Conservation (phyloP, 805 yeast species). For the Candida wancherniae region DNA sequence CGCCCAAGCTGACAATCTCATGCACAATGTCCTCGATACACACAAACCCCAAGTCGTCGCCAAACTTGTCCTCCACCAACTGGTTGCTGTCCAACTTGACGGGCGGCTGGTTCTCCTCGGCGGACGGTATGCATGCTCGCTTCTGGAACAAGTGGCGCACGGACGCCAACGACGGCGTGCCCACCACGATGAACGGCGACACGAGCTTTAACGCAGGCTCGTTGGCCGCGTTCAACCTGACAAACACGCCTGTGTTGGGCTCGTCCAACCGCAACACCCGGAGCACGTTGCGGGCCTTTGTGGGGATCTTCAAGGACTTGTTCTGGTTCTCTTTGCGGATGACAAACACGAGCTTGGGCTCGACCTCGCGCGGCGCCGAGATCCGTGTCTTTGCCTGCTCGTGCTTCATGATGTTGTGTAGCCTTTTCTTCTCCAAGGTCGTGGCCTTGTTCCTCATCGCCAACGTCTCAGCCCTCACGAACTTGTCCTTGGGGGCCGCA, state of each 20-base stretch:
- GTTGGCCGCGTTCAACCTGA: conserved; percentile 56
- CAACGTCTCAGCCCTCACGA: conserved; percentile 70
- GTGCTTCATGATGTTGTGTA: conserved; percentile 54
- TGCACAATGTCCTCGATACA: conserved; percentile 80
- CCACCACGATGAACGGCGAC: conserved; percentile 69
- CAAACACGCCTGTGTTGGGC: conserved; percentile 65
- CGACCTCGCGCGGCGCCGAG: conserved; percentile 15
- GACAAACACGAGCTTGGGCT: conserved; percentile 51
- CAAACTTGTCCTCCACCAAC: conserved; percentile 66
- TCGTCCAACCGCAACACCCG: conserved; percentile 56
- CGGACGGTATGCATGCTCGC: conserved; percentile 54
- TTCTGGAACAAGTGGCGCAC: conserved; percentile 72
- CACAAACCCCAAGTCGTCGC: conserved; percentile 54
- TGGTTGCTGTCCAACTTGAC: conserved; percentile 67
- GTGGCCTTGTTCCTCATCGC: conserved; percentile 63
- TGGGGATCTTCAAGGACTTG: conserved; percentile 59
- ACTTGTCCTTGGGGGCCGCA: conserved; percentile 43
- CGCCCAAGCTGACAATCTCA: conserved; percentile 62
- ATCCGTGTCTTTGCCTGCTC: conserved; percentile 27
- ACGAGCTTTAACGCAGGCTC: conserved; percentile 61
- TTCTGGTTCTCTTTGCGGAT: conserved; percentile 62
- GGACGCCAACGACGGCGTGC: conserved; percentile 68
- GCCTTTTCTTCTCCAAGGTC: conserved; percentile 63
- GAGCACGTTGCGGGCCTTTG: conserved; percentile 56
- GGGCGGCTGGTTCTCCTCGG: conserved; percentile 28